Evolutionary conservation across 208 protist species (phyloP).

Genomic region (Leishmania mexicana): DNA sequence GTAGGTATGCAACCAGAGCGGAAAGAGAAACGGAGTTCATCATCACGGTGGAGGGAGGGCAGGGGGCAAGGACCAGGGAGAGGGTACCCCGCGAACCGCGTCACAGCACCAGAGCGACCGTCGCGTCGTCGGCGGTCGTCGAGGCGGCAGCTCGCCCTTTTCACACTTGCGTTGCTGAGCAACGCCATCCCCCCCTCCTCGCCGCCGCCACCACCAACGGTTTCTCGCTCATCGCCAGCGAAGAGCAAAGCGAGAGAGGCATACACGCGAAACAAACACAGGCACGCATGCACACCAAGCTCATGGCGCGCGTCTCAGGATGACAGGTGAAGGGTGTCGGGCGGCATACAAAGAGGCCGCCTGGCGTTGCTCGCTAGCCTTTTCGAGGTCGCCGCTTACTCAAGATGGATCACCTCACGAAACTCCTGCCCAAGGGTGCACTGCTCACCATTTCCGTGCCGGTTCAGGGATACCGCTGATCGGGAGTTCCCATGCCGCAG

Average conservation of each 20-base stretch:
- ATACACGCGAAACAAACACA: no score
- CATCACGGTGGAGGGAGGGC: not conserved
- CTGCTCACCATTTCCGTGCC: not conserved
- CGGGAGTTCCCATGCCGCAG: not conserved
- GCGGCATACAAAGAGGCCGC: no score
- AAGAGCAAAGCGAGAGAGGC: no score
- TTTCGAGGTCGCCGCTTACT: not conserved
- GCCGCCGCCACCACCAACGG: not conserved
- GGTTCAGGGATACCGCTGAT: not conserved
- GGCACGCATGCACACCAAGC: no score
- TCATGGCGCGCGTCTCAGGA: no score
- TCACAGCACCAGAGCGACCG: not conserved
- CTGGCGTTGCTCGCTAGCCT: not conserved
- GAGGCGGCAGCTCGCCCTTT: not conserved
- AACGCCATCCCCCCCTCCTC: not conserved
- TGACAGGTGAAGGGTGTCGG: not conserved
- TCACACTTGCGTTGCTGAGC: not conserved
- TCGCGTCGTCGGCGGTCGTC: not conserved
- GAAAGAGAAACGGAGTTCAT: not conserved
- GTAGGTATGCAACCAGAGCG: not conserved
- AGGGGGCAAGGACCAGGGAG: not conserved
- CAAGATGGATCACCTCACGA: slow-evolving; percentile 20
- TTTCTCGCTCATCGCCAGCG: not conserved
- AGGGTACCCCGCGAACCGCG: not conserved
- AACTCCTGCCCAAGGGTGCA: slow-evolving; percentile 25